These are phyloP conservation scores for Cyclanthera cordifolia DNA, from an alignment of 306 rosid genomes.

Conservation along the genomic window DNA sequence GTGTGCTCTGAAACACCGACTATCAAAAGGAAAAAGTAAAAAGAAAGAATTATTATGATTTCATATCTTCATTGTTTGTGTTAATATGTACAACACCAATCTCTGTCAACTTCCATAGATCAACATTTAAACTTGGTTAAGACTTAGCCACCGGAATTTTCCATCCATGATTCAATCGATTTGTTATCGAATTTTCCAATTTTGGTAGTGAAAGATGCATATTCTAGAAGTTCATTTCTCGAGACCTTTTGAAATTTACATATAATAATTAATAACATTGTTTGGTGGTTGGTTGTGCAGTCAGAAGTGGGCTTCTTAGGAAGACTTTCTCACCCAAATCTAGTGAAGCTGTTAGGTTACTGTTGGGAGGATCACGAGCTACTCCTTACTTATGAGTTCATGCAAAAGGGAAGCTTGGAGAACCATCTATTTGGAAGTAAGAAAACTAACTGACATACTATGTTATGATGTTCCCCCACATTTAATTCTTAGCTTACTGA, in stretches of 20 bases:
- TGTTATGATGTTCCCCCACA: neutral
- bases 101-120: neutral
- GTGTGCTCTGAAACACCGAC: neutral
- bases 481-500: neutral
- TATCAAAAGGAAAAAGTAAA: neutral
- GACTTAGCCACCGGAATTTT: neutral
- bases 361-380: constrained; percentile 72
- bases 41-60: neutral
- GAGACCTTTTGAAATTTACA: neutral
- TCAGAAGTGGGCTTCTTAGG: constrained; percentile 84
- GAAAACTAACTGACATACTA: constrained; percentile 14
- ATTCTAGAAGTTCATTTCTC: neutral
- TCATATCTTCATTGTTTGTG: neutral
- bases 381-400: constrained; percentile 76
- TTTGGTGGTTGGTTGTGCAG: constrained; percentile 33
- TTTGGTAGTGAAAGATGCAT: neutral
- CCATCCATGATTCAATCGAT: neutral
- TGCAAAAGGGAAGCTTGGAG: constrained; percentile 90
- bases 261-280: constrained; percentile 12
- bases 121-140: neutral
- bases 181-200: neutral
- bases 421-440: constrained; percentile 93
- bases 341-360: constrained; percentile 78
- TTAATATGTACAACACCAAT: neutral
- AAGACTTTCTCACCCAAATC: constrained; percentile 80